Evolutionary conservation across 306 rosid species (phyloP), one percentile per base, ranked within the genome.

Genomic region (Trifolium pratense): DNA sequence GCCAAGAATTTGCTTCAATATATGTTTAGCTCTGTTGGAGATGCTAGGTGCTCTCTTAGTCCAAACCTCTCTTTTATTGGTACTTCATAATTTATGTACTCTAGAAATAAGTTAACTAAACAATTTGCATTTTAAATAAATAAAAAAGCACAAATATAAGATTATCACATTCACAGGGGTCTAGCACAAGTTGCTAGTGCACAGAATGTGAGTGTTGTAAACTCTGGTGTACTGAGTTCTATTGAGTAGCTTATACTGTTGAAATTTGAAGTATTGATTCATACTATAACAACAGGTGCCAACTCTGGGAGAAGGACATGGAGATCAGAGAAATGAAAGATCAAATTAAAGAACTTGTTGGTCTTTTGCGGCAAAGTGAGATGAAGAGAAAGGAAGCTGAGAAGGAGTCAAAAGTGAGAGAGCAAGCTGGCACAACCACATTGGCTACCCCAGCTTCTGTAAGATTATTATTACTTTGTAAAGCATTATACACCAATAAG

Each of bases 311-410:
- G 87, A 90, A 89, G 77, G 99, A 92, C 52, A 80, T 84, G 70
- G 99, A 95, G 88, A 82, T 83, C 66, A 90, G 88, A 89, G 99
- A 95, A 88, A 95, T 95, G 93, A 87, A 95, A 79, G 99, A 95
- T 83, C 99, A 95, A 82, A 92, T 95, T 57, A 95, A 87, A 82
- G 99, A 95, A 82, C 97, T 95, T 3, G 97, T 95, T 5, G 90
- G 97, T 37, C 87, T 95, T 66, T 73, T 92, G 85, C 86, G 99
- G 73, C 99, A 95, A 84, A 95, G 99, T 80, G 99, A 95, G 86
- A 82, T 87, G 74, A 84, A 91, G 65, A 89, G 93, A 84, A 95
- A 89, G 86, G 99, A 95, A 83, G 84, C 82, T 64, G 99, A 95
- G 86, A 92, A 92, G 79, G 99, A 95, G 78, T 88, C 90, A 16